Evolutionary conservation across 1,139 yeast genomes (phyloP).

Genomic region (Saccharomyces hybrid): DNA sequence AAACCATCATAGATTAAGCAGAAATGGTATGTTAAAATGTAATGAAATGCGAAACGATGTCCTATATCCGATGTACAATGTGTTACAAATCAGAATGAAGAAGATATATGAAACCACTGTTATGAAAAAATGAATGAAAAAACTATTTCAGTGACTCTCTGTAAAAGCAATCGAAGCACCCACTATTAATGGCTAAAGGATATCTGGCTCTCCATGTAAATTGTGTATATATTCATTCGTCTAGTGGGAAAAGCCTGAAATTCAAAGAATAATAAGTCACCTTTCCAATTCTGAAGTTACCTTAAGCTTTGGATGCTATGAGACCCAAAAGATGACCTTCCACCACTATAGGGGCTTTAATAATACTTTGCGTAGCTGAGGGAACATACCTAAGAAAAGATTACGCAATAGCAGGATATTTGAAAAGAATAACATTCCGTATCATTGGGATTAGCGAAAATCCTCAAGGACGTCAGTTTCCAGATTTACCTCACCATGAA

Average conservation of each 20-base stretch:
- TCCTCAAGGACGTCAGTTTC: neutral
- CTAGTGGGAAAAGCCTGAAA: neutral
- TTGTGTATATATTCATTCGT: neutral
- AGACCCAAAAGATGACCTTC: neutral
- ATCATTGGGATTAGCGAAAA: neutral
- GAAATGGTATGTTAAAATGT: slow-evolving; percentile 23
- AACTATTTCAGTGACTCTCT: neutral
- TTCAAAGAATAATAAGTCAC: neutral
- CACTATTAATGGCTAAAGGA: neutral
- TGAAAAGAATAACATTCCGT: neutral
- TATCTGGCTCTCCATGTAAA: neutral
- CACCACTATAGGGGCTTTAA: neutral
- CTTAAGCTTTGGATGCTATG: neutral
- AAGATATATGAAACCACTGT: neutral
- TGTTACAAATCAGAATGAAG: neutral
- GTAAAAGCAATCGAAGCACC: too few relatives aligned
- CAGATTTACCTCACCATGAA: neutral
- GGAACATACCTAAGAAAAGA: neutral
- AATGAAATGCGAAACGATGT: neutral
- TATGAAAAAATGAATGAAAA: neutral
- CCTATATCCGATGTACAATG: neutral
- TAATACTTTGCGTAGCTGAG: neutral
- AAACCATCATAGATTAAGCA: slow-evolving; percentile 22
- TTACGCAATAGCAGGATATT: neutral
- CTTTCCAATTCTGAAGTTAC: neutral